phyloP scores from a whole-genome alignment of 1,284 basidiomycete genomes.

The Xanthoconium separans region DNA sequence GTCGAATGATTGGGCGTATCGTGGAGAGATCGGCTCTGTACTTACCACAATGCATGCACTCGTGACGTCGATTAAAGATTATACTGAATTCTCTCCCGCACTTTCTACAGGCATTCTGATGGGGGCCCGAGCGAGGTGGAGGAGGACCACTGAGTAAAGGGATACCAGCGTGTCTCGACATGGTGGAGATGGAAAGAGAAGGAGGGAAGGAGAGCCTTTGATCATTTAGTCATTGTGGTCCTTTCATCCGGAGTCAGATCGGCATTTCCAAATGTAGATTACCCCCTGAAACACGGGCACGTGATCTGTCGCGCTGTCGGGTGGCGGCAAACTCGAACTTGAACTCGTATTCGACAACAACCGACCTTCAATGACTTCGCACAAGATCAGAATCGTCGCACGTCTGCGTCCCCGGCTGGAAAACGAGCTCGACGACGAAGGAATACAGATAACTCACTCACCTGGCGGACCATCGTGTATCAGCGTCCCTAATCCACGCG shows the following conservation, averaged over 20 bases:
- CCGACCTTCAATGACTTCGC: conserved; percentile 14
- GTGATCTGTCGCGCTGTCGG: conserved; percentile 21
- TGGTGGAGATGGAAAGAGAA: background rate
- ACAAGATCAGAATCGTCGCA: conserved; percentile 55
- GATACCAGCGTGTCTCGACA: conserved; percentile 43
- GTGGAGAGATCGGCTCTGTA: conserved; percentile 22
- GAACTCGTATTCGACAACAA: background rate
- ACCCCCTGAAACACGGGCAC: conserved; percentile 12
- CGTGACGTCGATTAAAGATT: conserved; percentile 59
- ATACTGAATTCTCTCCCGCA: conserved; percentile 75
- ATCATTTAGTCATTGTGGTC: conserved; percentile 8
- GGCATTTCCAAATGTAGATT: conserved; percentile 9
- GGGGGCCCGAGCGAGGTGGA: conserved; percentile 34
- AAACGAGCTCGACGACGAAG: conserved; percentile 61
- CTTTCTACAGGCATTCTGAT: conserved; percentile 59
- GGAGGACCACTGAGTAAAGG: conserved; percentile 71
- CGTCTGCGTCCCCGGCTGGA: conserved; percentile 62
- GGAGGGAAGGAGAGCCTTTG: background rate
- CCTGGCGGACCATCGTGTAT: conserved; percentile 46
- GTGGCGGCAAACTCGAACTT: conserved; percentile 25
- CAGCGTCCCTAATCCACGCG: conserved; percentile 64
- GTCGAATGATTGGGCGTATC: background rate
- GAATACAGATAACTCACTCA: conserved; percentile 50
- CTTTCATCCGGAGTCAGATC: conserved; percentile 12
- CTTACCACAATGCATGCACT: conserved; percentile 74